These are phyloP conservation scores for Chaetoscypha palmicola DNA, from an alignment of 2,329 filamentous ascomycete genomes.

Conservation along the genomic window DNA sequence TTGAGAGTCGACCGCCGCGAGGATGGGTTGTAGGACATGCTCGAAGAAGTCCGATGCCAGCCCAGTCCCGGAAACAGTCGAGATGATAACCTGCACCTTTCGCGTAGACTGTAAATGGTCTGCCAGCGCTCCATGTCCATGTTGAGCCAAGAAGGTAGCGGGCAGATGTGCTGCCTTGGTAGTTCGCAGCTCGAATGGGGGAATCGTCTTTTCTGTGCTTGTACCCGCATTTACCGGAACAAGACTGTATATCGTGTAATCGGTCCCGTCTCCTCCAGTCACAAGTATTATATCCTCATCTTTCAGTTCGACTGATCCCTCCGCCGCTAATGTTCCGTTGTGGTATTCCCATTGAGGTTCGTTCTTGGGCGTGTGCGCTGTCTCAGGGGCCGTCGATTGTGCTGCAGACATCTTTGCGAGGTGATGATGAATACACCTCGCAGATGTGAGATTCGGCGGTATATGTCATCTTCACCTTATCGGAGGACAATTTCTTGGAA, in stretches of 20 bases:
- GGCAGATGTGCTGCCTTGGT: conserved; percentile 33
- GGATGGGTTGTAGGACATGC: conserved; percentile 46
- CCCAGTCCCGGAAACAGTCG: conserved; percentile 57
- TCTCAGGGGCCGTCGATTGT: no score
- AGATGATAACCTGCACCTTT: conserved; percentile 57
- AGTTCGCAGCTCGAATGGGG: conserved; percentile 26
- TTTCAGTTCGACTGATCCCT: conserved; percentile 19
- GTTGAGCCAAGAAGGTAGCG: conserved; percentile 32
- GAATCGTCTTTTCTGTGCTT: conserved; percentile 20
- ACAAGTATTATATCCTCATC: conserved; percentile 31
- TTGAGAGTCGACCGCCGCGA: conserved; percentile 34
- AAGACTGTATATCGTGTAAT: conserved; percentile 36
- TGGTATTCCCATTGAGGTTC: no score
- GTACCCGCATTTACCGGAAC: conserved; percentile 25
- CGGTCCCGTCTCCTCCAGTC: conserved; percentile 10
- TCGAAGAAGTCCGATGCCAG: conserved; percentile 50
- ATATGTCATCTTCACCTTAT: no score
- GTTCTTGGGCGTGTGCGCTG: no score
- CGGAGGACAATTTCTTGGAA: no score
- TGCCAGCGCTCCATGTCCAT: conserved; percentile 36
- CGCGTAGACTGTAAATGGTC: conserved; percentile 26
- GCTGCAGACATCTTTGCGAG: no score
- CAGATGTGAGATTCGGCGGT: no score
- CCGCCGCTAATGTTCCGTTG: background rate
- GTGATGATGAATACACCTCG: no score